Evolutionary conservation across 805 yeast genomes (phyloP).

Genomic region (Starmerella khaoyaiensis): DNA sequence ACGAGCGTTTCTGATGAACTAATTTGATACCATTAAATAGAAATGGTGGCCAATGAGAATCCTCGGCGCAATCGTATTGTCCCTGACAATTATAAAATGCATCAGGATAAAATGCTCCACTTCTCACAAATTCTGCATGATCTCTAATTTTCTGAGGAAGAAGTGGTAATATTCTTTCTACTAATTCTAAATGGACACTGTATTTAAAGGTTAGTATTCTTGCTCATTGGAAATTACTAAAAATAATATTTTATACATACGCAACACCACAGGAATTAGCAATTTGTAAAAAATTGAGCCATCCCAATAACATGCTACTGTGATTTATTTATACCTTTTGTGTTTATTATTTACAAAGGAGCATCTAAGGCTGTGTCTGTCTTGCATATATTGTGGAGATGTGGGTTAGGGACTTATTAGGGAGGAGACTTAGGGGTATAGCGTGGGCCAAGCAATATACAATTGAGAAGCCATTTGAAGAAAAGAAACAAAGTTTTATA

Average conservation of each 20-base stretch:
- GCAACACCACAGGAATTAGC: conserved; percentile 20
- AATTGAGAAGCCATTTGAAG: too few species aligned
- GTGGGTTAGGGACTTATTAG: too few species aligned
- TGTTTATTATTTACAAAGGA: too few species aligned
- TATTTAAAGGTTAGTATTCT: conserved; percentile 1
- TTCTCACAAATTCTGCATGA: conserved; percentile 30
- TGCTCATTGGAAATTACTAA: neutral
- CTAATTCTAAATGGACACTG: conserved; percentile 21
- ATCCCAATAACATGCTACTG: neutral
- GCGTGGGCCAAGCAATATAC: too few species aligned
- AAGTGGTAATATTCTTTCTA: conserved; percentile 16
- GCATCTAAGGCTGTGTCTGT: too few species aligned
- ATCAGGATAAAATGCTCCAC: conserved; percentile 62
- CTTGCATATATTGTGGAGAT: too few species aligned
- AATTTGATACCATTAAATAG: conserved; percentile 35
- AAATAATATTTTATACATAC: conserved; percentile 14
- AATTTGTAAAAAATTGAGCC: conserved; percentile 1
- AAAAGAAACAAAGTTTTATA: too few species aligned
- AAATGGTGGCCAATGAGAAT: conserved; percentile 61
- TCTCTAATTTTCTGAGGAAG: conserved; percentile 30
- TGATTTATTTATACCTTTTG: too few species aligned
- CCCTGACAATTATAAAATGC: conserved; percentile 51
- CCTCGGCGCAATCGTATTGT: conserved; percentile 42
- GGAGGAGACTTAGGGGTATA: too few species aligned
- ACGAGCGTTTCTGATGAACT: conserved; percentile 29